Base-by-base conservation (phyloP, 306 rosid species). In the Cajanus cajan region DNA sequence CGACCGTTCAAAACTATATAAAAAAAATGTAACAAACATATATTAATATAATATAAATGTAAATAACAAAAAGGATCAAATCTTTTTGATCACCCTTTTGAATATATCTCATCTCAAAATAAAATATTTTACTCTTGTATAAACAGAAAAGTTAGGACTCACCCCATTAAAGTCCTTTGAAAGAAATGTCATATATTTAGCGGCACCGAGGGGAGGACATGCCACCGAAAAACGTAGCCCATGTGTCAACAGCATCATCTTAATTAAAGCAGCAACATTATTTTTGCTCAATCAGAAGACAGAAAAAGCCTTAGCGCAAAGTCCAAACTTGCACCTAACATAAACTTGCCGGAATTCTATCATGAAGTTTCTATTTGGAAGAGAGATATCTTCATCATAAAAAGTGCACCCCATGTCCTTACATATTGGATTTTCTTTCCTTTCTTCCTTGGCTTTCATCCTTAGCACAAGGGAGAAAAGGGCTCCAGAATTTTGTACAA, bases 201-300 rank as follows among this genome's bases (percentile, higher is more conserved):
- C 66, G 74, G 71, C 82, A 61, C 59, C 16, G 31, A 77, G 54
- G 73, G 78, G 31, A 77, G 54, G 73, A 81, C 61, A 9, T 61
- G 85, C 82, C 86, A 78, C 80, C 87, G 71, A 76, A 69, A 34
- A 47, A 16, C 40, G 83, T 22, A 76, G 69, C 82, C 69, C 83
- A 81, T 52, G 85, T 90, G 86, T 88, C 84, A 82, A 71, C 34
- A 70, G 68, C 82, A 77, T 21, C 82, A 73, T 18, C 76, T 67
- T 76, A 62, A 82, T 81, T 66, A 67, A 63, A 81, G 69, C 80
- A 81, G 69, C 80, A 80, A 33, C 82, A 16, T 22, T 54, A 77
- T 79, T 40, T 51, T 86, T 76, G 71, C 43, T 80, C 84, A 79
- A 83, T 83, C 76, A 78, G 43, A 80, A 80, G 25, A 68, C 5